Evolutionary conservation across 2,329 filamentous ascomycete species (phyloP), one percentile per base, ranked within the genome.

Genomic region (Emericellopsis cladophorae): DNA sequence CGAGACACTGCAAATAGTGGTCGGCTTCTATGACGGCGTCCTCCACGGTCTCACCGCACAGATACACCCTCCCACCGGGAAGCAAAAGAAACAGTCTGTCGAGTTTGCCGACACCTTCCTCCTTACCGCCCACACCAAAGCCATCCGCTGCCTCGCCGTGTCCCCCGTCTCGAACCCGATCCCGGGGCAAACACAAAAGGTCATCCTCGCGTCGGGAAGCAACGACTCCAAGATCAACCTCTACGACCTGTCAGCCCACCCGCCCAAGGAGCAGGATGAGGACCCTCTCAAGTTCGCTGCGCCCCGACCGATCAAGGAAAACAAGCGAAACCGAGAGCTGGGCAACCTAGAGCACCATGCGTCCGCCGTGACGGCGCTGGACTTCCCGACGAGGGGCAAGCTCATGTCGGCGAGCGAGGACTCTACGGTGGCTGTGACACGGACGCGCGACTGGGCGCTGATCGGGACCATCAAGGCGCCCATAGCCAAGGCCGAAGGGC

Each of bases 211-310:
- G 11, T 94, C 84, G 9, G 92, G 92, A 49, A 83, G 84, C 59
- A 93, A 86, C 21, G 92, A 98, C 61, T 88, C 95, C 64, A 79
- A 87, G 46, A 85, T 98, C 65, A 95, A 98, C 57, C 73, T 98
- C 41, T 98, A 95, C 70, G 87, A 81, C 45, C 68, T 98, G 42
- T 94, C 89, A 11, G 79, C 72, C 22, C 76, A 79, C 50, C 76
- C 76, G 41, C 78, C 73, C 44, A 72, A 59, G 51, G 64, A 62
- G 48, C 77, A 66, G 56, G 66, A 70, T 46, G 68, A 70, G 46
- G 73, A 76, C 39, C 18, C 36, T 24, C 67, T 89, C 39, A 81
- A 83, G 22, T 73, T 76, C 11, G 68, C 93, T 40, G 73, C 80
- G 34, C 76, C 79, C 45, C 80, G 80, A 44, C 79, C 84, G 47